A percentile compares a stretch with the other conserved stretches of the same genome.
Conservation (phyloP, 2,329 filamentous ascomycete species). For the Verticillium albo-atrum region DNA sequence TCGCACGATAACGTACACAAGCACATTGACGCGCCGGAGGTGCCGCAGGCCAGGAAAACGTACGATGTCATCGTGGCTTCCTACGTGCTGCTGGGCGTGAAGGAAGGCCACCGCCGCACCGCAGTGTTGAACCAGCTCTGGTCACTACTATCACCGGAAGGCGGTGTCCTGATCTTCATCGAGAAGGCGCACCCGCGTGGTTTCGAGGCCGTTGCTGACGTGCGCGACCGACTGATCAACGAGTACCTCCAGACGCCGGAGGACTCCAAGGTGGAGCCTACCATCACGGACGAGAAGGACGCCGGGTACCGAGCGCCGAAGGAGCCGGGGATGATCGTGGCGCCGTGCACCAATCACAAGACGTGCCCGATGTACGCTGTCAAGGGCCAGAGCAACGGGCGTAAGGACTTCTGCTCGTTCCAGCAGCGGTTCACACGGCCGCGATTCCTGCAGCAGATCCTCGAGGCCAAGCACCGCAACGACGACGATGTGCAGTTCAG, state of each 20-base stretch:
- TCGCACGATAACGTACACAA: slow-evolving; percentile 54
- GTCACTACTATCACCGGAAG: slow-evolving; percentile 76
- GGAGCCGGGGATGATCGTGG: slow-evolving; percentile 61
- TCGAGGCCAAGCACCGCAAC: slow-evolving; percentile 66
- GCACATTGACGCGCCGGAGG: slow-evolving; percentile 53
- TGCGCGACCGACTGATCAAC: slow-evolving; percentile 72
- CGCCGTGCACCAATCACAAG: slow-evolving; percentile 83
- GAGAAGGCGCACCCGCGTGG: slow-evolving; percentile 90
- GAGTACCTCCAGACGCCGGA: slow-evolving; percentile 66
- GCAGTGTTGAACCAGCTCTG: slow-evolving; percentile 83
- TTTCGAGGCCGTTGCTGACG: slow-evolving; percentile 86
- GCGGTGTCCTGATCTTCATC: slow-evolving; percentile 79
- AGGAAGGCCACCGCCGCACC: slow-evolving; percentile 73
- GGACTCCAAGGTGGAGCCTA: slow-evolving; percentile 29
- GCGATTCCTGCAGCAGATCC: slow-evolving; percentile 71
- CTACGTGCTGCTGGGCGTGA: slow-evolving; percentile 72
- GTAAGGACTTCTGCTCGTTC: slow-evolving; percentile 91
- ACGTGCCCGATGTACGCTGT: slow-evolving; percentile 83
- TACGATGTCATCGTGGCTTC: slow-evolving; percentile 90
- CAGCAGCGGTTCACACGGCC: slow-evolving; percentile 84
- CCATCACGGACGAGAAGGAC: slow-evolving; percentile 33
- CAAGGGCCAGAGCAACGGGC: slow-evolving; percentile 64
- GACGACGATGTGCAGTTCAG: slow-evolving; percentile 90
- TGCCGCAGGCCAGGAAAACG: slow-evolving; percentile 62
- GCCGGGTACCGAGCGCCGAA: slow-evolving; percentile 36